Conservation (phyloP, 306 rosid species). For the Gastrolobium villosum region DNA sequence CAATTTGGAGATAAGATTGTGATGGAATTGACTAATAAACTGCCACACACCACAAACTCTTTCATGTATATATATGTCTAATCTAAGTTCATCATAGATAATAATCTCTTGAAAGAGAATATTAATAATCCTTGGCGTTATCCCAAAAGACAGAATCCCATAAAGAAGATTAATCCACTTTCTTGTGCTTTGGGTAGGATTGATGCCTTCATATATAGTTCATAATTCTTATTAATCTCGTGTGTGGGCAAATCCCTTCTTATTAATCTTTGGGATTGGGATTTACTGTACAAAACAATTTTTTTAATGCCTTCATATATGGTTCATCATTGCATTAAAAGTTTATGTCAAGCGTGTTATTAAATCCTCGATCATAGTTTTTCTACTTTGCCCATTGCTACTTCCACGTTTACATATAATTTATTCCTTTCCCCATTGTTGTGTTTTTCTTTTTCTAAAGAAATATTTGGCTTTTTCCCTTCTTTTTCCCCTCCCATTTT, state of each 20-base stretch:
- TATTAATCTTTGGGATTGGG: background rate
- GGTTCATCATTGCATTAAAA: too few species aligned
- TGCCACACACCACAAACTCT: background rate
- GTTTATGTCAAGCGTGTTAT: too few species aligned
- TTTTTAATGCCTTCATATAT: background rate
- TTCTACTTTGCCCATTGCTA: background rate
- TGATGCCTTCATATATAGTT: background rate
- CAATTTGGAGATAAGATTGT: constrained; percentile 48
- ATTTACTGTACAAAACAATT: background rate
- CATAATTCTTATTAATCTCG: constrained; percentile 1
- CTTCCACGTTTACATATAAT: background rate
- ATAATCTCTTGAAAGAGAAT: background rate
- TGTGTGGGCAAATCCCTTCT: too few species aligned
- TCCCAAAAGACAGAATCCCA: constrained; percentile 42
- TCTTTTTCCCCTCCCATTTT: constrained; percentile 10
- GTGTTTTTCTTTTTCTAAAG: background rate
- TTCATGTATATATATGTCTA: background rate
- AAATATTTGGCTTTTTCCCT: background rate
- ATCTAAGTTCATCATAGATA: background rate
- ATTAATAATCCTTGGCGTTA: constrained; percentile 22
- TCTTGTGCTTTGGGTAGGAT: constrained; percentile 41
- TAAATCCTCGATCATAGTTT: too few species aligned
- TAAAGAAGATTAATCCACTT: constrained; percentile 34
- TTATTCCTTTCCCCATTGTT: background rate
- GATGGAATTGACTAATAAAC: constrained; percentile 54